These are phyloP conservation scores for Beauveria pseudobassiana DNA, from an alignment of 2,329 filamentous ascomycete species.

Conservation along the genomic window DNA sequence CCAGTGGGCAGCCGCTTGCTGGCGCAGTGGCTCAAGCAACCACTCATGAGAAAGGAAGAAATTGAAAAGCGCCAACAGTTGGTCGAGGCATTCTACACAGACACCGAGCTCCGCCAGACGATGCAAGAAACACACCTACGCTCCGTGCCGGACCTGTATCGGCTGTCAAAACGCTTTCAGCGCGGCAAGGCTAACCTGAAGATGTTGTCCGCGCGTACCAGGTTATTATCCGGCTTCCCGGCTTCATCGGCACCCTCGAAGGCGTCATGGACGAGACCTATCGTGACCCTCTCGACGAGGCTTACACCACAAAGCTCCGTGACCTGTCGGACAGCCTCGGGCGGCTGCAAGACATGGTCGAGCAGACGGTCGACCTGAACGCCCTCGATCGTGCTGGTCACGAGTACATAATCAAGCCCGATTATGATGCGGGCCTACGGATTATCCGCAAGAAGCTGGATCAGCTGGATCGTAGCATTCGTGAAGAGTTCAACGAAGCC, in stretches of 20 bases:
- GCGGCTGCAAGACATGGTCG: constrained; percentile 94
- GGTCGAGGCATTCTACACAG: constrained; percentile 88
- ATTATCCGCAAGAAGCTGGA: constrained; percentile 90
- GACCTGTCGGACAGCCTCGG: constrained; percentile 70
- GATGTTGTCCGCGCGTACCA: constrained; percentile 96
- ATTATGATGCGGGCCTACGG: constrained; percentile 84
- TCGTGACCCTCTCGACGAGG: constrained; percentile 73
- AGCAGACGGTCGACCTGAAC: constrained; percentile 93
- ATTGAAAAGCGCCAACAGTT: constrained; percentile 90
- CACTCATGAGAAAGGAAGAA: constrained; percentile 81
- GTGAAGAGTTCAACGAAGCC: constrained; percentile 68
- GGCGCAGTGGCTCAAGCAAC: constrained; percentile 96
- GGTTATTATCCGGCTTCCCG: constrained; percentile 83
- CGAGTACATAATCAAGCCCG: constrained; percentile 97
- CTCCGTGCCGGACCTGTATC: constrained; percentile 88
- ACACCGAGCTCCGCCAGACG: constrained; percentile 87
- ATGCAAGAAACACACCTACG: constrained; percentile 95
- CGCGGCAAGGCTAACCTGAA: constrained; percentile 78
- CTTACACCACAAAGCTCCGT: constrained; percentile 78
- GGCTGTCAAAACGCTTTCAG: constrained; percentile 91
- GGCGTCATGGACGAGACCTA: constrained; percentile 94
- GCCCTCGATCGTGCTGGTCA: constrained; percentile 95
- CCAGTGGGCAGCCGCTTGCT: constrained; percentile 83
- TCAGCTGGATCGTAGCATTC: constrained; percentile 73
- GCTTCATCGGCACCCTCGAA: constrained; percentile 82